Conservation (phyloP, 768 basidiomycete species). For the Boletus subparvulus region DNA sequence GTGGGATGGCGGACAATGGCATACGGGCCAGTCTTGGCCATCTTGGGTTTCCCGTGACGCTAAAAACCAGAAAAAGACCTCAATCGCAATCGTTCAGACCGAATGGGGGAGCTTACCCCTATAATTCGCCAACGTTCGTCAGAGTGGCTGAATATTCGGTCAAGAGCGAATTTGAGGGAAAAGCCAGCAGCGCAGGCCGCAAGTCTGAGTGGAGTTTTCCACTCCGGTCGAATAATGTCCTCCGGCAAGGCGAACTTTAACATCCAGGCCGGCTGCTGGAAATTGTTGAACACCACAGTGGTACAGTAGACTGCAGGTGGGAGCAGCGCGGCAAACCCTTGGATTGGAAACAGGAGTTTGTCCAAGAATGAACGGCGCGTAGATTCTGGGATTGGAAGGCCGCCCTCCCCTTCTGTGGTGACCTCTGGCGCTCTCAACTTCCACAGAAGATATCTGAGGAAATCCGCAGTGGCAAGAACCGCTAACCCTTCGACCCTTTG, state of each 20-base stretch:
- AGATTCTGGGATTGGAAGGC: constrained; percentile 16
- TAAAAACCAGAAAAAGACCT: constrained; percentile 8
- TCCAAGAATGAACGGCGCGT: constrained; percentile 19
- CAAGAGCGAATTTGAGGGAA: constrained; percentile 14
- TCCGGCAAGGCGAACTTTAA: constrained; percentile 25
- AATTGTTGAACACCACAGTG: constrained; percentile 27
- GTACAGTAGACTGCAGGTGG: constrained; percentile 31
- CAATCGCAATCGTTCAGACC: not conserved
- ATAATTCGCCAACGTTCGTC: constrained; percentile 34
- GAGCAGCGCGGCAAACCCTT: constrained; percentile 21
- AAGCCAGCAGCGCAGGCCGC: constrained; percentile 28
- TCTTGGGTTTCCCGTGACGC: constrained; percentile 31
- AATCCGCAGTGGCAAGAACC: constrained; percentile 25
- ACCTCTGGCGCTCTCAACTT: not conserved
- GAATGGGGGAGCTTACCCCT: constrained; percentile 22
- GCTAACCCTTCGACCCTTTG: constrained; percentile 27
- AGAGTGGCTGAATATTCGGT: constrained; percentile 16
- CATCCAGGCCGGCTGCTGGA: constrained; percentile 40
- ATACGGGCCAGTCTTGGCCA: constrained; percentile 36
- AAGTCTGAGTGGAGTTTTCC: constrained; percentile 26
- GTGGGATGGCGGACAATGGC: constrained; percentile 37
- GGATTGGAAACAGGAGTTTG: constrained; percentile 30
- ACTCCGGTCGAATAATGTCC: constrained; percentile 20
- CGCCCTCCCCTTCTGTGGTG: constrained; percentile 13
- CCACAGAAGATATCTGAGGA: constrained; percentile 22